These are phyloP conservation scores for Xylaria sp. DNA, from an alignment of 2,329 filamentous ascomycete genomes.

Conservation along the genomic window DNA sequence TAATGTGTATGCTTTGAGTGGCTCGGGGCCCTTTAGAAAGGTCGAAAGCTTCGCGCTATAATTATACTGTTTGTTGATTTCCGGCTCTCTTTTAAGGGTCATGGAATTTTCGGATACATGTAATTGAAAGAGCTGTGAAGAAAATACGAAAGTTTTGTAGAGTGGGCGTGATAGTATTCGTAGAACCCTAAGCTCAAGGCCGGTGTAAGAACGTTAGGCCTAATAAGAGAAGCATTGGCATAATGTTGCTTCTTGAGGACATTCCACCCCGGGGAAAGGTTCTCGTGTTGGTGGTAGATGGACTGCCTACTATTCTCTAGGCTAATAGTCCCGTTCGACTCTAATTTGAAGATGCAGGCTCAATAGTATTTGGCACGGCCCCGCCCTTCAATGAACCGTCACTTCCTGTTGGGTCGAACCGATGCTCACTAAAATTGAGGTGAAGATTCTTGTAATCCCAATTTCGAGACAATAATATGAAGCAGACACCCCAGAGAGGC, in stretches of 20 bases:
- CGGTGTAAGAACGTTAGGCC: too few species aligned
- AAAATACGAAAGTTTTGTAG: too few species aligned
- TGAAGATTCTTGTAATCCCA: conserved; percentile 63
- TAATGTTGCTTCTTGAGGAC: background rate
- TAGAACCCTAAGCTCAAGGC: too few species aligned
- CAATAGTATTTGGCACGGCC: background rate
- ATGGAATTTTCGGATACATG: too few species aligned
- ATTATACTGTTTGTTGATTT: too few species aligned
- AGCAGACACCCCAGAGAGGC: conserved; percentile 54
- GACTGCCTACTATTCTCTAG: background rate
- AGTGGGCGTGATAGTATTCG: too few species aligned
- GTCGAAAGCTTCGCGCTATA: too few species aligned
- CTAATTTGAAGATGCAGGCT: background rate
- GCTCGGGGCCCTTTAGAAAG: too few species aligned
- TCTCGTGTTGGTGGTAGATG: background rate
- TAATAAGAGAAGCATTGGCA: background rate
- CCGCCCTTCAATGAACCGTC: background rate
- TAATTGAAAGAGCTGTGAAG: too few species aligned
- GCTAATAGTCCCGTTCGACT: background rate
- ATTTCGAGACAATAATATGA: conserved; percentile 55
- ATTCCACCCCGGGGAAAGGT: background rate
- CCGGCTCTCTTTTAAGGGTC: too few species aligned
- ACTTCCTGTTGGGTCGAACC: conserved; percentile 5
- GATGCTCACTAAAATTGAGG: conserved; percentile 45
- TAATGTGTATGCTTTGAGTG: too few species aligned